Evolutionary conservation across 1,284 basidiomycete species (phyloP).

Genomic region (Anthracocystis walkeri): DNA sequence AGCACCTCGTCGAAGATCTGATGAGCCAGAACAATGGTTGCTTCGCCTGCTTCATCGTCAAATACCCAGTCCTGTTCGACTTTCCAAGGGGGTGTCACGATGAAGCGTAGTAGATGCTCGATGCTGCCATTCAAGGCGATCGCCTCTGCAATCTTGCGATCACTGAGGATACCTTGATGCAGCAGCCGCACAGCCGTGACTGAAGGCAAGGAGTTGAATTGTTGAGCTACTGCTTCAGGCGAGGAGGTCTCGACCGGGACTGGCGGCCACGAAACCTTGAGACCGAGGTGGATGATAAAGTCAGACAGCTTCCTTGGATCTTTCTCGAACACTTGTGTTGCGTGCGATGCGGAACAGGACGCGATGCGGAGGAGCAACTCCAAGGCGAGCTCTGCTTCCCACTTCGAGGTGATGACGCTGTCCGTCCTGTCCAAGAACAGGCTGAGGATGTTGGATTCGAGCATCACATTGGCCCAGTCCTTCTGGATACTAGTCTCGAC

Average conservation of each 20-base stretch:
- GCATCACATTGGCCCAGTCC: conserved; percentile 47
- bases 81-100: conserved; percentile 75
- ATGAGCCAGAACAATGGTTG: conserved; percentile 68
- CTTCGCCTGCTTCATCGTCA: conserved; percentile 68
- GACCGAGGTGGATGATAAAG: conserved; percentile 40
- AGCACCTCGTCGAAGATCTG: conserved; percentile 69
- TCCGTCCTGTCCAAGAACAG: conserved; percentile 39
- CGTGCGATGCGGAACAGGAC: conserved; percentile 39
- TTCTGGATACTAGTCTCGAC: conserved; percentile 35
- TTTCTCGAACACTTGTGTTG: conserved; percentile 22
- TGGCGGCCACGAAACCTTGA: conserved; percentile 47
- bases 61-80: conserved; percentile 66
- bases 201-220: conserved; percentile 22
- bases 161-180: conserved; percentile 75
- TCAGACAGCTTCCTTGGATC: conserved; percentile 29
- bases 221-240: not conserved
- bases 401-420: conserved; percentile 39
- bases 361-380: conserved; percentile 46
- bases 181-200: conserved; percentile 75
- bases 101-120: conserved; percentile 81
- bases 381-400: conserved; percentile 42
- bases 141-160: conserved; percentile 77
- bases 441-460: conserved; percentile 31
- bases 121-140: conserved; percentile 73
- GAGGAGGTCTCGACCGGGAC: conserved; percentile 6